These are phyloP conservation scores for Aspergillus texensis DNA, from an alignment of 2,329 filamentous ascomycete species.

Conservation along the genomic window DNA sequence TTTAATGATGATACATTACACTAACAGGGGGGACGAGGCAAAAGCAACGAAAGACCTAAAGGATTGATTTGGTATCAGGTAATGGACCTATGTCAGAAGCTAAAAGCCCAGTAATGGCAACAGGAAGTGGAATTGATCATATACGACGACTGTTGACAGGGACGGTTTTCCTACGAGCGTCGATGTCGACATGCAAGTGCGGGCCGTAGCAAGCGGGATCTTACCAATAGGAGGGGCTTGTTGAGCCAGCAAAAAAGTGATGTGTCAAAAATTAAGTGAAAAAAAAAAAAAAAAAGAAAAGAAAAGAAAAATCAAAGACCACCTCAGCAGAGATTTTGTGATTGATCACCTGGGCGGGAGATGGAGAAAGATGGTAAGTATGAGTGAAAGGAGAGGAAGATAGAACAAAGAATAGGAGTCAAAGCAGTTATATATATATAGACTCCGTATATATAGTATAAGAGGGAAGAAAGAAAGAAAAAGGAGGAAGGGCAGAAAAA, in stretches of 20 bases:
- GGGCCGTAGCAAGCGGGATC: conserved; percentile 3
- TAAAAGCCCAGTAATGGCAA: not conserved
- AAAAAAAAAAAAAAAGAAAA: not conserved
- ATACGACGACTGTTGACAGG: not conserved
- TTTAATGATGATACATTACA: conserved; percentile 3
- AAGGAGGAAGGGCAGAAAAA: no score
- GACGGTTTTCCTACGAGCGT: not conserved
- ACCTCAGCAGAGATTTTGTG: not conserved
- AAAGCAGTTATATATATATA: no score
- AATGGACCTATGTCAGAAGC: not conserved
- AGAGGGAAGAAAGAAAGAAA: no score
- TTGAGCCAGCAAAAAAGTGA: conserved; percentile 6
- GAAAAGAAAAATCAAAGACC: not conserved
- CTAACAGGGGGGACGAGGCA: not conserved
- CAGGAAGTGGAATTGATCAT: not conserved
- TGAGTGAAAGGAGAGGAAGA: no score
- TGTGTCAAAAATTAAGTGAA: conserved; percentile 4
- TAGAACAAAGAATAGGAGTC: no score
- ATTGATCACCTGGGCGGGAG: not conserved
- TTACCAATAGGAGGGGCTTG: conserved; percentile 5
- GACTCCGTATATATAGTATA: no score
- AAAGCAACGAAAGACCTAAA: not conserved
- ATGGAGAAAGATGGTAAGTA: not conserved
- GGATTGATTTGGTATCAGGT: not conserved
- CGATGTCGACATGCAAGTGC: conserved; percentile 5